A percentile compares a stretch with the other conserved stretches of the same genome.
Conservation (phyloP, 2,329 filamentous ascomycete species). For the Zasmidium citrigriseum region DNA sequence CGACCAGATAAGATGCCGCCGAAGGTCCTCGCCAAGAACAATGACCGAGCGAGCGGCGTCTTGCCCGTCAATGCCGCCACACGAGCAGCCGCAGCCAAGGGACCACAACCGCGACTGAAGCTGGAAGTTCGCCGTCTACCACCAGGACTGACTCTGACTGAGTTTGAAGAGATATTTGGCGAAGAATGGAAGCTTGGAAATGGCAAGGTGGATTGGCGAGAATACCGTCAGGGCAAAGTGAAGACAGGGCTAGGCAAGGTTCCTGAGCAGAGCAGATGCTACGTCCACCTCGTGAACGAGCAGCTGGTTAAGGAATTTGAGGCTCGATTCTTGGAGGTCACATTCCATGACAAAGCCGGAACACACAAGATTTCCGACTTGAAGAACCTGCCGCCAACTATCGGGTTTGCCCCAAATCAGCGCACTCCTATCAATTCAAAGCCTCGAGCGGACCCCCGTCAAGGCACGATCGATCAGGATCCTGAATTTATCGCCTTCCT, state of each 20-base stretch:
- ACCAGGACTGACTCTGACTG: conserved; percentile 76
- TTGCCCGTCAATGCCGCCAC: conserved; percentile 35
- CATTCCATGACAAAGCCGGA: conserved; percentile 81
- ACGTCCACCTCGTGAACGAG: conserved; percentile 76
- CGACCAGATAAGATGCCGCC: conserved; percentile 28
- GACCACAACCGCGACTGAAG: conserved; percentile 70
- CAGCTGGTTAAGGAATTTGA: conserved; percentile 68
- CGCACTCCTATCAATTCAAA: conserved; percentile 72
- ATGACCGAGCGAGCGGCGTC: conserved; percentile 28
- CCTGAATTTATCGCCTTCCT: conserved; percentile 94
- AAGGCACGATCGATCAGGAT: conserved; percentile 95
- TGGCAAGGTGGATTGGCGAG: conserved; percentile 82
- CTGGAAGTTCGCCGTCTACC: conserved; percentile 81
- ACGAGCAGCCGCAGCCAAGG: conserved; percentile 38
- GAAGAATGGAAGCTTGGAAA: conserved; percentile 78
- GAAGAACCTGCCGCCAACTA: conserved; percentile 68
- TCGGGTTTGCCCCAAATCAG: conserved; percentile 83
- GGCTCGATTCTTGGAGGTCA: conserved; percentile 66
- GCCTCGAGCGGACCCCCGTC: conserved; percentile 75
- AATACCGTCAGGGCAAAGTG: conserved; percentile 72
- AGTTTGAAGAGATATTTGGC: conserved; percentile 73
- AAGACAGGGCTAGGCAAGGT: conserved; percentile 80
- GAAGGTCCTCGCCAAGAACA: conserved; percentile 33
- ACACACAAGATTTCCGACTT: conserved; percentile 71
- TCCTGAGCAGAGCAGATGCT: conserved; percentile 76